phyloP scores from a whole-genome alignment of 495 filamentous ascomycete species.

The Thermochaetoides thermophila region DNA sequence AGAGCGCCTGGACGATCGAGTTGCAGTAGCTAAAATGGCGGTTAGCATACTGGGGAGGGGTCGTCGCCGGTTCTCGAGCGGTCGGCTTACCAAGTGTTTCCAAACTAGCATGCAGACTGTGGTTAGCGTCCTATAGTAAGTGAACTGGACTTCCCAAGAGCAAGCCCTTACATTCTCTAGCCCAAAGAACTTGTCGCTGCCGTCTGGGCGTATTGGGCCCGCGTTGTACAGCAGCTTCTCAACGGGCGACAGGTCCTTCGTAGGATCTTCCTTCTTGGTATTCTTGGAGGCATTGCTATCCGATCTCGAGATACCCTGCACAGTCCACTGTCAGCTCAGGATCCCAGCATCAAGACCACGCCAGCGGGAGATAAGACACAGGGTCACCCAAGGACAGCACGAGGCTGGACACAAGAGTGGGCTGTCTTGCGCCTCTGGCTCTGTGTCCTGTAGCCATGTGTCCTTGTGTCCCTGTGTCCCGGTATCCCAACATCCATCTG shows the following conservation, averaged over 20 bases:
- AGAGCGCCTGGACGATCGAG: constrained; percentile 92
- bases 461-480: background rate
- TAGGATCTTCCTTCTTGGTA: constrained; percentile 58
- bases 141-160: constrained; percentile 4
- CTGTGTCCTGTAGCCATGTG: constrained; percentile 8
- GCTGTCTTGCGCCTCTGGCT: background rate
- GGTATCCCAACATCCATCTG: background rate
- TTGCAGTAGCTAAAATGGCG: constrained; percentile 72
- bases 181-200: constrained; percentile 96
- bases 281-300: constrained; percentile 24
- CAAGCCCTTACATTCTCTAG: constrained; percentile 74
- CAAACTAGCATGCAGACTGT: constrained; percentile 46
- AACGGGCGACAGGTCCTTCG: constrained; percentile 56
- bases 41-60: background rate
- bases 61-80: no score
- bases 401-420: background rate
- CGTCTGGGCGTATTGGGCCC: constrained; percentile 65
- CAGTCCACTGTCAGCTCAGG: background rate
- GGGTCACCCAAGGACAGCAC: no score
- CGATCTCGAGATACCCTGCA: constrained; percentile 22
- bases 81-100: constrained; percentile 91
- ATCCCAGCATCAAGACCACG: constrained; percentile 1
- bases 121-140: constrained; percentile 10
- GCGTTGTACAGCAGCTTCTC: constrained; percentile 72
- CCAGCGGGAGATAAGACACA: background rate